Evolutionary conservation across 1,139 yeast species (phyloP).

Genomic region (Suzukiozyma palmioleophila): DNA sequence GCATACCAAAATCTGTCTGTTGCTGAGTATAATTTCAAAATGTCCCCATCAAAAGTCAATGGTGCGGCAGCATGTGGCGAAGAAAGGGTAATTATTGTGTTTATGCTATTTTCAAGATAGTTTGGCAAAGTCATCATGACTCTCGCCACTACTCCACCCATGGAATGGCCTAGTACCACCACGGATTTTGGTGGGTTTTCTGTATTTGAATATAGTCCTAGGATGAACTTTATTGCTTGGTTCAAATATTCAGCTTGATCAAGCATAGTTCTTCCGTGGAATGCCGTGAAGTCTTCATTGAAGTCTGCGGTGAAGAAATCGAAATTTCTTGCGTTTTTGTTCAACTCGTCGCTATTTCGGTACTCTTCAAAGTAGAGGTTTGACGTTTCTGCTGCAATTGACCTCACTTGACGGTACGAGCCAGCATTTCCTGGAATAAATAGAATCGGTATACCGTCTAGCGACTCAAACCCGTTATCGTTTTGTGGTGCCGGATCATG

Average conservation of each 20-base stretch:
- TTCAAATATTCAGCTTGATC: constrained; percentile 94
- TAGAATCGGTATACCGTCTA: constrained; percentile 79
- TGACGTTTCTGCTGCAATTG: constrained; percentile 80
- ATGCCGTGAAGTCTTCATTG: constrained; percentile 94
- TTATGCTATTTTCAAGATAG: constrained; percentile 65
- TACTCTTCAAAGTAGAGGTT: constrained; percentile 40
- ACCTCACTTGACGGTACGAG: constrained; percentile 81
- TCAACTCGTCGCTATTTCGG: constrained; percentile 15
- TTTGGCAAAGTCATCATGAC: constrained; percentile 77
- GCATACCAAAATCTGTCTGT: constrained; percentile 79
- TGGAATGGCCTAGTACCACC: constrained; percentile 83
- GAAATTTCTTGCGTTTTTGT: constrained; percentile 38
- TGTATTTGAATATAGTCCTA: constrained; percentile 51
- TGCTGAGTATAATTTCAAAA: constrained; percentile 66
- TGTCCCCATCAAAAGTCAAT: constrained; percentile 90
- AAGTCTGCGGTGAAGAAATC: constrained; percentile 91
- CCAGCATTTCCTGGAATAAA: constrained; percentile 99
- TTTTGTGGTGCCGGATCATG: constrained; percentile 56
- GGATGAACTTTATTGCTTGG: constrained; percentile 76
- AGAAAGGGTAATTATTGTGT: constrained; percentile 81
- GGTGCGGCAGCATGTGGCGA: constrained; percentile 95
- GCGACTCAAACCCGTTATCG: constrained; percentile 26
- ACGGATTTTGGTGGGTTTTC: constrained; percentile 60
- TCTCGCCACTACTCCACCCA: constrained; percentile 94
- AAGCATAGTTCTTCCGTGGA: constrained; percentile 87